Conservation (phyloP, 2,329 filamentous ascomycete genomes). For the Venturia nashicola region DNA sequence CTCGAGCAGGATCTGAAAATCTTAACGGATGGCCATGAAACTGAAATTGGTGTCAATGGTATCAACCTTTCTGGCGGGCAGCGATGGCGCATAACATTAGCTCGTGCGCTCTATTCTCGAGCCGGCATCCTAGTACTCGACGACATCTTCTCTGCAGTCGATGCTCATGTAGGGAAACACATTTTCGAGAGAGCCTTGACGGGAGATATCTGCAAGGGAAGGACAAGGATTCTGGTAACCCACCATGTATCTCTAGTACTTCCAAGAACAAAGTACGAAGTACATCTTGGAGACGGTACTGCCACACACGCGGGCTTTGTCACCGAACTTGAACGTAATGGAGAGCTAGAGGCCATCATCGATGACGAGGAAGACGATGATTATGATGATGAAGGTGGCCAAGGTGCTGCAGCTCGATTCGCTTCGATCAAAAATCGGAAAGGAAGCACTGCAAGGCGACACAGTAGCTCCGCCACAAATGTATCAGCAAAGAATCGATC, state of each 20-base stretch:
- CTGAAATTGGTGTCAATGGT: slow-evolving; percentile 73
- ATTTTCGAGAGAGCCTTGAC: slow-evolving; percentile 66
- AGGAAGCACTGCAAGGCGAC: neutral
- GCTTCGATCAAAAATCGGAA: slow-evolving; percentile 1
- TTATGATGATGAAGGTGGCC: slow-evolving; percentile 15
- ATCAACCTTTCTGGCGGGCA: slow-evolving; percentile 78
- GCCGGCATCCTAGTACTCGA: slow-evolving; percentile 12
- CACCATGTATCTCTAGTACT: slow-evolving; percentile 66
- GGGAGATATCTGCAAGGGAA: slow-evolving; percentile 53
- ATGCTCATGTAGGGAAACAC: slow-evolving; percentile 57
- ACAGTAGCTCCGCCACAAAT: slow-evolving; percentile 3
- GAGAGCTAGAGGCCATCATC: slow-evolving; percentile 28
- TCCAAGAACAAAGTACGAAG: slow-evolving; percentile 58
- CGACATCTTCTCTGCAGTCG: slow-evolving; percentile 21
- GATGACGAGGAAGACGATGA: slow-evolving; percentile 23
- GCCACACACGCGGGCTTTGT: slow-evolving; percentile 53
- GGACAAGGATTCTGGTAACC: slow-evolving; percentile 69
- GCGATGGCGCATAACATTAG: slow-evolving; percentile 16
- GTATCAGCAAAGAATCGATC: neutral
- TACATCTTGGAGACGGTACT: slow-evolving; percentile 58
- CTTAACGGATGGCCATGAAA: slow-evolving; percentile 63
- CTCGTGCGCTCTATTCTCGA: slow-evolving; percentile 12
- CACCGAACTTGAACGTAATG: slow-evolving; percentile 40
- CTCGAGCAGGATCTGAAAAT: slow-evolving; percentile 65
- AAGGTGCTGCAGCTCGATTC: slow-evolving; percentile 37